Conservation (phyloP, 2,329 filamentous ascomycete species). For the Knoxdaviesia capensis region DNA sequence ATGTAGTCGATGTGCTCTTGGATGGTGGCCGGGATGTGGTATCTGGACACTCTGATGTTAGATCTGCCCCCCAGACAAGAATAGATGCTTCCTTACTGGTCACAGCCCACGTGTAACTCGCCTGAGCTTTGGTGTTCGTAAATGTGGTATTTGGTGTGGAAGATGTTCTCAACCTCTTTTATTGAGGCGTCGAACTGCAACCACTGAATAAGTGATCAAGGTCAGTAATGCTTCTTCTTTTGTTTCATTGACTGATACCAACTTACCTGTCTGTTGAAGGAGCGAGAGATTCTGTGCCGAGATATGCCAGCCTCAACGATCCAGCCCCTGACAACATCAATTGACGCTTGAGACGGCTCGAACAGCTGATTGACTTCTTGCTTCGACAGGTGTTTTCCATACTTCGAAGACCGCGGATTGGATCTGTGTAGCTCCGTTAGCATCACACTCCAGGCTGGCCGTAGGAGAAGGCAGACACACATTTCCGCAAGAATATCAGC, state of each 20-base stretch:
- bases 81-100: neutral
- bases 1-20: constrained; percentile 25
- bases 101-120: neutral
- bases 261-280: neutral
- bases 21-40: neutral
- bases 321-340: neutral
- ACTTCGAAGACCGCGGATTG: neutral
- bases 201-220: neutral
- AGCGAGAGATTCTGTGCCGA: neutral
- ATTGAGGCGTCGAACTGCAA: constrained; percentile 1
- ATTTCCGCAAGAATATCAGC: neutral
- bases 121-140: neutral
- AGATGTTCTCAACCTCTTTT: neutral
- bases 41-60: neutral
- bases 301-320: neutral
- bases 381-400: neutral
- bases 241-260: neutral
- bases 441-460: too few relatives aligned
- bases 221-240: neutral
- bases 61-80: neutral
- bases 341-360: neutral
- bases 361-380: neutral
- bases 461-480: neutral
- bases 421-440: neutral
- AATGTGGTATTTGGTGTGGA: neutral